Conservation (phyloP, 352 stramenopile genomes). For the Globisporangium canariense region DNA sequence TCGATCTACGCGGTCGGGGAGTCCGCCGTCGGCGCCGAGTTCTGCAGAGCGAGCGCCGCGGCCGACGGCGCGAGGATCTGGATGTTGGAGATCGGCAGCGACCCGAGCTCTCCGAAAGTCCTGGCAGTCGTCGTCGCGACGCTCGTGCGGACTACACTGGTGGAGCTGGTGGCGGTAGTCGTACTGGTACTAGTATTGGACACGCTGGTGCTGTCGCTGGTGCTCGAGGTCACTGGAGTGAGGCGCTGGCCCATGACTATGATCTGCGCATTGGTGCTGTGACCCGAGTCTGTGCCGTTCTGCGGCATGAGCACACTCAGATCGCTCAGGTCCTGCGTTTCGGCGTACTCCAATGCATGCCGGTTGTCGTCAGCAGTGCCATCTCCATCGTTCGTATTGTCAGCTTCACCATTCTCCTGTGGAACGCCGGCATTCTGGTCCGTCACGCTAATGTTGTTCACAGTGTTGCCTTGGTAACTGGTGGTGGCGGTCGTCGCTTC, state of each 20-base stretch:
- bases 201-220: neutral
- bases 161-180: neutral
- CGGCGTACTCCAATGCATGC: neutral
- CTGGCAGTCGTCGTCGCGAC: neutral
- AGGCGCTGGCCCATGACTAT: conserved; percentile 1
- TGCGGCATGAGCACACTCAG: conserved; percentile 12
- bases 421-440: neutral
- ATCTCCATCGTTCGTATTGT: neutral
- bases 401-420: neutral
- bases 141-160: neutral
- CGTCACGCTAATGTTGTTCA: neutral
- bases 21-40: neutral
- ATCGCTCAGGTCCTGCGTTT: conserved; percentile 11
- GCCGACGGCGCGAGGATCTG: conserved; percentile 7
- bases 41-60: neutral
- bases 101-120: neutral
- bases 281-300: neutral
- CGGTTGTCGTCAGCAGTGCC: neutral
- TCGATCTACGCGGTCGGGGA: neutral
- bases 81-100: conserved; percentile 10
- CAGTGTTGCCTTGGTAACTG: neutral
- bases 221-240: neutral
- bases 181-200: neutral
- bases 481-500: neutral
- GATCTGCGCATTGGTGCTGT: neutral